These are phyloP conservation scores for Lichenothelia convexa DNA, from an alignment of 495 filamentous ascomycete genomes.

Conservation along the genomic window DNA sequence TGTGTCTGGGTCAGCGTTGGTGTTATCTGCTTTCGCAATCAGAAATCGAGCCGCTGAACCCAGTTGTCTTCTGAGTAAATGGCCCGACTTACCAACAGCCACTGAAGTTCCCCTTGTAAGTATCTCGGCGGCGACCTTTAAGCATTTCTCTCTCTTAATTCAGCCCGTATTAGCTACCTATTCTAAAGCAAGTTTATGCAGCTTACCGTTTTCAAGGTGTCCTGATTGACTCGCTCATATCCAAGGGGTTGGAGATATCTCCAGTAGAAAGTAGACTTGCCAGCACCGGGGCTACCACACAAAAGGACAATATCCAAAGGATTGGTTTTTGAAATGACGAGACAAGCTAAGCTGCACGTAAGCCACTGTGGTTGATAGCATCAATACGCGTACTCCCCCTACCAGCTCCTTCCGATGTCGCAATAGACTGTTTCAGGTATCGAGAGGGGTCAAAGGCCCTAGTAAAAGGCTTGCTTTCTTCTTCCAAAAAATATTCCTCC, in stretches of 20 bases:
- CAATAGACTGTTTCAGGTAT: constrained; percentile 24
- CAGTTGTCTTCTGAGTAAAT: constrained; percentile 2
- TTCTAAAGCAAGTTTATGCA: too few species aligned
- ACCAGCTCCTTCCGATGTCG: constrained; percentile 18
- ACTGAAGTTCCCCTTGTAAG: constrained; percentile 48
- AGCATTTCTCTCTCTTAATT: constrained; percentile 56
- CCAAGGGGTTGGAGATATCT: constrained; percentile 56
- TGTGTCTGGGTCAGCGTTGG: constrained; percentile 64
- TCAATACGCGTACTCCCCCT: not conserved
- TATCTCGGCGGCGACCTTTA: constrained; percentile 51
- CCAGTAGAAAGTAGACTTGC: constrained; percentile 85
- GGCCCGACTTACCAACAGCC: constrained; percentile 45
- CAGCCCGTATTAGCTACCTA: too few species aligned
- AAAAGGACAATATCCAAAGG: constrained; percentile 62
- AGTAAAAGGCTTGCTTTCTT: constrained; percentile 39
- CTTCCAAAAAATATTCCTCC: constrained; percentile 72
- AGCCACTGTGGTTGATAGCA: not conserved
- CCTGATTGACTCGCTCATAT: constrained; percentile 81
- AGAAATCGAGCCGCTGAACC: constrained; percentile 2
- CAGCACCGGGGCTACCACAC: constrained; percentile 72
- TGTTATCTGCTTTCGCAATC: constrained; percentile 50
- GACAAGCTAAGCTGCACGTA: not conserved
- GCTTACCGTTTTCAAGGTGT: constrained; percentile 62
- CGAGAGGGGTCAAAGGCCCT: constrained; percentile 47
- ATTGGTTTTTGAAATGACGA: constrained; percentile 41